Evolutionary conservation across 768 basidiomycete species (phyloP).

Genomic region (Phanerodontia chrysosporium): DNA sequence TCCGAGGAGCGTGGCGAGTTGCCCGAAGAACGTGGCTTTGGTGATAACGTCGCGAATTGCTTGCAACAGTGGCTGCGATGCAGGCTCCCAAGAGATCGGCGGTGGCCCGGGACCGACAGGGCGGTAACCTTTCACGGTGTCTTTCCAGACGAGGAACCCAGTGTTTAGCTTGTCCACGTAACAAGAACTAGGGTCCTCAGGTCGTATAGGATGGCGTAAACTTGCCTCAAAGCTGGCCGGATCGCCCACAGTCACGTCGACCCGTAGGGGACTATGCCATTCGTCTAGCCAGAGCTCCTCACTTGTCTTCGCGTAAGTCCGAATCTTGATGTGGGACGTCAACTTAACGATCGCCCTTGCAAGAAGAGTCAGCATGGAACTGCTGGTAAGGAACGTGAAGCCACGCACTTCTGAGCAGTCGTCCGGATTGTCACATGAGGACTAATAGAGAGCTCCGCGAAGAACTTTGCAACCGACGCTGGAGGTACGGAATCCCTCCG

Average conservation of each 20-base stretch:
- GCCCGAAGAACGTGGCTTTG: slow-evolving; percentile 55
- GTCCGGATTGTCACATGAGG: slow-evolving; percentile 66
- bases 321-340: slow-evolving; percentile 66
- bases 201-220: slow-evolving; percentile 28
- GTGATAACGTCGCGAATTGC: slow-evolving; percentile 45
- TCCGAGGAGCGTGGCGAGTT: slow-evolving; percentile 63
- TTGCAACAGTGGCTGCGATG: slow-evolving; percentile 46
- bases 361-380: slow-evolving; percentile 2
- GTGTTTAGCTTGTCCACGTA: slow-evolving; percentile 75
- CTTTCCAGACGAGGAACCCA: slow-evolving; percentile 76
- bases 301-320: slow-evolving; percentile 59
- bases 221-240: slow-evolving; percentile 45
- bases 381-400: neutral
- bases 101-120: slow-evolving; percentile 33
- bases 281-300: slow-evolving; percentile 72
- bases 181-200: slow-evolving; percentile 22
- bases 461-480: slow-evolving; percentile 54
- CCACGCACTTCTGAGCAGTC: slow-evolving; percentile 57
- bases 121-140: slow-evolving; percentile 57
- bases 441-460: slow-evolving; percentile 62
- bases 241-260: slow-evolving; percentile 41
- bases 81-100: slow-evolving; percentile 48
- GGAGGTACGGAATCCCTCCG: slow-evolving; percentile 56
- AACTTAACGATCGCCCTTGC: slow-evolving; percentile 66
- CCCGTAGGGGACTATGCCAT: slow-evolving; percentile 62